Evolutionary conservation across 2,329 filamentous ascomycete genomes (phyloP), one percentile per base, ranked within the genome.

Genomic region (Nigrograna mackinnonii): DNA sequence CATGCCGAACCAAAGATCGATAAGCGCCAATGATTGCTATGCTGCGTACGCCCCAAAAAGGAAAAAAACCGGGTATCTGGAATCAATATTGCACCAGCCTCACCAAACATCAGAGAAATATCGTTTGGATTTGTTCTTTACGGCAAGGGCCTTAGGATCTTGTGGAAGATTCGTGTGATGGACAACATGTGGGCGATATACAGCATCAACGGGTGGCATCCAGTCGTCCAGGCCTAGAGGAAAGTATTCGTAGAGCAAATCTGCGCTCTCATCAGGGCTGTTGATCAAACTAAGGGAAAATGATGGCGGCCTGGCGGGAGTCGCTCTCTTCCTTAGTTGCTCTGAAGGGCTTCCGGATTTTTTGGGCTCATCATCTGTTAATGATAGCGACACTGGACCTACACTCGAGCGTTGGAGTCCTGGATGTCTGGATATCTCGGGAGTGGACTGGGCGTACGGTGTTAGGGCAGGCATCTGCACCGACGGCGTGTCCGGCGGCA

Each of bases 191-290:
- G 91, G 92, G 36, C 90, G 79, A 65, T 95, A 96, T 13, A 96
- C 86, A 4, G 90, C 90, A 67, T 95, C 90, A 3, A 95, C 89
- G 1, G 89, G 90, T 2, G 87, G 87, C 82, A 91, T 90, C 87
- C 87, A 96, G 61, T 96, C 91, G 65, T 96, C 91, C 44, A 96
- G 73, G 36, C 87, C 91, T 13, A 97, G 76, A 0, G 91, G 91
- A 52, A 97, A 96, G 64, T 97, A 96, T 70, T 97, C 91, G 64
- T 96, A 96, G 14, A 96, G 74, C 52, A 91, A 74, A 68, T 96
- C 91, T 1, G 85, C 85, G 55, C 86, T 86, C 56, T 95, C 90
- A 51, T 84, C 71, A 22, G 87, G 78, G 61, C 86, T 85, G 62
- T 81, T 79, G 53, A 76, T 77, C 2, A 74, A 64, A 22, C 74